Base-by-base conservation (phyloP, 2,329 filamentous ascomycete species). In the Calonectria hawksworthii region DNA sequence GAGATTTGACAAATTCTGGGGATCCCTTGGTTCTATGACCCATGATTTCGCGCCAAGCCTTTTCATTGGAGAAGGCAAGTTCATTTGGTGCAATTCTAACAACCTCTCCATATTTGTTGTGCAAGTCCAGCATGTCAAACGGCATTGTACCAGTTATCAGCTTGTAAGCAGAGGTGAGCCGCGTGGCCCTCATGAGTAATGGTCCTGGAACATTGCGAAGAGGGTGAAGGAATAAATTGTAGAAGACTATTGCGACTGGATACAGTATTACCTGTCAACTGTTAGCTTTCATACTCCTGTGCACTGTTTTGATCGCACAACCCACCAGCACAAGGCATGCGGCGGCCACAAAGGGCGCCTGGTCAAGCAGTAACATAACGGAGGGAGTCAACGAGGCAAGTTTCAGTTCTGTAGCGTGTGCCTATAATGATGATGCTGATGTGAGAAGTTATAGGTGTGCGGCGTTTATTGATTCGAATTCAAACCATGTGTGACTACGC, bases 191-290 rank as follows among this genome's bases (percentile, higher is more conserved):
- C 65, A 47, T 68, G 13, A 73, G 54, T 7, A 63, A 32, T n/a
- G 70, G 70, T 9, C 70, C 70, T 14, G 70, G 70, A 38, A 68
- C 63, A 32, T 65, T 64, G 18, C 65, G 54, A 16, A 73, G 70
- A 3, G 70, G 70, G 23, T 73, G 65, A 4, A 73, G 14, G 21
- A 68, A 65, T 4, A 68, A 4, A 21, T 73, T 68, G 47, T 68
- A 73, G 6, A 44, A 26, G 3, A 71, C 4, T 26, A 9, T 51
- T 30, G 13, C 34, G 8, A 34, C 4, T 10, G 36, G 36, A 21
- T 61, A 61, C 11, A 61, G 21, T 18, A 61, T 16, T 8, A 23
- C 5, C 56, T 61, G n/a, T 47, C 23, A 38, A 7, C 14, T 9
- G 23, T 38, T 41, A 61, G n/a, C 21, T 14, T 26, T n/a, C 6